A percentile compares a stretch with the other conserved stretches of the same genome.
Evolutionary conservation across 2,329 filamentous ascomycete species (phyloP).

Genomic region (Colletotrichum chlorophyti): DNA sequence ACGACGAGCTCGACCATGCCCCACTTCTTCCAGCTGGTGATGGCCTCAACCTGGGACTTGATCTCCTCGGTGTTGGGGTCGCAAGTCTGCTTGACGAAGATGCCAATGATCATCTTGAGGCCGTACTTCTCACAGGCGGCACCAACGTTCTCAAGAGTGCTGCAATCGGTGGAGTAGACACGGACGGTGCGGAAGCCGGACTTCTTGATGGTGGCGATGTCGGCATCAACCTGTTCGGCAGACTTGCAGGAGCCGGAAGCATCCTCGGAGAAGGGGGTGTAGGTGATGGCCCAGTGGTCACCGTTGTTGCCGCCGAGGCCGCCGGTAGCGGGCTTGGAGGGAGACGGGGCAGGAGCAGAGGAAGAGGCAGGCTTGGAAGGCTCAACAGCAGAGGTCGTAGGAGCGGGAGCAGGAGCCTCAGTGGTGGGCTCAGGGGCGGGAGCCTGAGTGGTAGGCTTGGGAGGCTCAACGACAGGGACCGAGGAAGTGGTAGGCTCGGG

Average conservation of each 20-base stretch:
- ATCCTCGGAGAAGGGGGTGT: slow-evolving; percentile 72
- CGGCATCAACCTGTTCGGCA: slow-evolving; percentile 59
- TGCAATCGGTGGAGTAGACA: slow-evolving; percentile 92
- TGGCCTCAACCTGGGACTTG: slow-evolving; percentile 74
- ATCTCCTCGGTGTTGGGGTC: slow-evolving; percentile 65
- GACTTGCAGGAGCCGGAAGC: slow-evolving; percentile 70
- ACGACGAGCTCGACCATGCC: slow-evolving; percentile 80
- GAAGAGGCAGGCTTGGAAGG: slow-evolving; percentile 30
- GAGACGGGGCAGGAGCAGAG: slow-evolving; percentile 27
- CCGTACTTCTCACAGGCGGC: slow-evolving; percentile 69
- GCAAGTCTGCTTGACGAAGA: slow-evolving; percentile 79
- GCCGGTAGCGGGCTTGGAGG: slow-evolving; percentile 36
- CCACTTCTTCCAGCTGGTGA: slow-evolving; percentile 76
- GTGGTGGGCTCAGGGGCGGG: slow-evolving; percentile 34
- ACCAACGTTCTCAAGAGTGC: slow-evolving; percentile 78
- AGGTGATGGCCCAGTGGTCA: slow-evolving; percentile 77
- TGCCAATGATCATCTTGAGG: slow-evolving; percentile 82
- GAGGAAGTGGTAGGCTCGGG: slow-evolving; percentile 34
- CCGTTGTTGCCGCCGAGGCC: slow-evolving; percentile 47
- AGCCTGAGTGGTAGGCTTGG: slow-evolving; percentile 31
- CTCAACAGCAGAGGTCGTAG: slow-evolving; percentile 32
- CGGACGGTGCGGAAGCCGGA: slow-evolving; percentile 77
- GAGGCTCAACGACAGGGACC: slow-evolving; percentile 30
- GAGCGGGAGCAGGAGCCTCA: slow-evolving; percentile 23
- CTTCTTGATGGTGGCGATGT: slow-evolving; percentile 67